These are phyloP conservation scores for Cladosporium velox DNA, from an alignment of 2,329 filamentous ascomycete species.

Conservation along the genomic window DNA sequence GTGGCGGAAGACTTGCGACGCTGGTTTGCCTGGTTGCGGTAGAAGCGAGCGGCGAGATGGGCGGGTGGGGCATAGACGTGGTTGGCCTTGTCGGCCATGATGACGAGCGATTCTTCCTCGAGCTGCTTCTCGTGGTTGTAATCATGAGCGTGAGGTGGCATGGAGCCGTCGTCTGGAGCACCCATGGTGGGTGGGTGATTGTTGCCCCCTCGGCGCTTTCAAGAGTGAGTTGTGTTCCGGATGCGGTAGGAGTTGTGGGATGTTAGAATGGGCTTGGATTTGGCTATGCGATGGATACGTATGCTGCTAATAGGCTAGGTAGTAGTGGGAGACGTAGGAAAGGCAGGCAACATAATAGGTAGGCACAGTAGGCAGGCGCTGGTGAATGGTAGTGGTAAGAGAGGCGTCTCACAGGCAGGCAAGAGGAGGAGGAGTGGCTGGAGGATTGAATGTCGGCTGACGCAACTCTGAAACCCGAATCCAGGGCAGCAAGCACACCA, in stretches of 20 bases:
- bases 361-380: neutral
- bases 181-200: constrained; percentile 11
- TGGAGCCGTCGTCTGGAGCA: constrained; percentile 17
- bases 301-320: neutral
- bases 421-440: neutral
- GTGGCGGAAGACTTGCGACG: constrained; percentile 73
- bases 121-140: constrained; percentile 14
- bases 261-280: neutral
- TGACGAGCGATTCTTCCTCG: constrained; percentile 16
- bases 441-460: constrained; percentile 3
- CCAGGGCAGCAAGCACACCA: neutral
- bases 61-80: constrained; percentile 66
- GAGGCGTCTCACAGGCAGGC: neutral
- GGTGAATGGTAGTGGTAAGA: neutral
- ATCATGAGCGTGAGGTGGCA: neutral
- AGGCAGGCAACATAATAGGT: neutral
- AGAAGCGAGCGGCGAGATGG: constrained; percentile 77
- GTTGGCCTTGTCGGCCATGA: constrained; percentile 21
- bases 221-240: constrained; percentile 1
- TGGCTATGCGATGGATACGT: constrained; percentile 1
- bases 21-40: constrained; percentile 60
- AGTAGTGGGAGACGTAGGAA: constrained; percentile 1
- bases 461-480: neutral
- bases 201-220: constrained; percentile 7
- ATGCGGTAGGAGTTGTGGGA: constrained; percentile 8